These are phyloP conservation scores for Tylopilus plumbeoviolaceoides DNA, from an alignment of 768 basidiomycete species.

Conservation along the genomic window DNA sequence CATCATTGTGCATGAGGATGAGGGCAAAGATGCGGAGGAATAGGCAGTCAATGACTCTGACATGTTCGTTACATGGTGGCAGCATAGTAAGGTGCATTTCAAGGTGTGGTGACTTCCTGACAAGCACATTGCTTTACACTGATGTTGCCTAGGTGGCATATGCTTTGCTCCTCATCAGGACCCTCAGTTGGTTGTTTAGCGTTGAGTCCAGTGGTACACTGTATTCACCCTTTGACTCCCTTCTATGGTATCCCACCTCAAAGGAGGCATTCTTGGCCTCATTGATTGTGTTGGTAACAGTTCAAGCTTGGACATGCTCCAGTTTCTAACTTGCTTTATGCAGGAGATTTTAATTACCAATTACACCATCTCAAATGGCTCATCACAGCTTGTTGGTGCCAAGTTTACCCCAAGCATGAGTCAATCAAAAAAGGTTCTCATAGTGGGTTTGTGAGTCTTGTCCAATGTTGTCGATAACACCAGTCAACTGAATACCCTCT, in stretches of 20 bases:
- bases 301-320: background rate
- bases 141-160: constrained; percentile 48
- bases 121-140: background rate
- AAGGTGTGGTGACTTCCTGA: constrained; percentile 42
- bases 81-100: constrained; percentile 67
- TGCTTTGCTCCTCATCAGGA: constrained; percentile 50
- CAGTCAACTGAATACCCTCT: background rate
- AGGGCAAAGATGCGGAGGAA: constrained; percentile 30
- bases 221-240: constrained; percentile 62
- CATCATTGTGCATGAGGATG: constrained; percentile 43
- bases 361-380: constrained; percentile 84
- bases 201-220: constrained; percentile 62
- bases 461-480: background rate
- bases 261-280: constrained; percentile 56
- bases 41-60: constrained; percentile 51
- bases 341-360: constrained; percentile 85
- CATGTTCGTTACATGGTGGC: constrained; percentile 65
- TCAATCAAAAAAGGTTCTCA: constrained; percentile 68
- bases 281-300: constrained; percentile 49
- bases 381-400: constrained; percentile 71
- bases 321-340: background rate
- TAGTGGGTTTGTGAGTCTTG: constrained; percentile 73
- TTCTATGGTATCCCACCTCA: constrained; percentile 84
- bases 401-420: constrained; percentile 82
- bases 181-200: constrained; percentile 79